Evolutionary conservation across 2,329 filamentous ascomycete species (phyloP), one percentile per base, ranked within the genome.

Genomic region (Incumbomyces delicatus): DNA sequence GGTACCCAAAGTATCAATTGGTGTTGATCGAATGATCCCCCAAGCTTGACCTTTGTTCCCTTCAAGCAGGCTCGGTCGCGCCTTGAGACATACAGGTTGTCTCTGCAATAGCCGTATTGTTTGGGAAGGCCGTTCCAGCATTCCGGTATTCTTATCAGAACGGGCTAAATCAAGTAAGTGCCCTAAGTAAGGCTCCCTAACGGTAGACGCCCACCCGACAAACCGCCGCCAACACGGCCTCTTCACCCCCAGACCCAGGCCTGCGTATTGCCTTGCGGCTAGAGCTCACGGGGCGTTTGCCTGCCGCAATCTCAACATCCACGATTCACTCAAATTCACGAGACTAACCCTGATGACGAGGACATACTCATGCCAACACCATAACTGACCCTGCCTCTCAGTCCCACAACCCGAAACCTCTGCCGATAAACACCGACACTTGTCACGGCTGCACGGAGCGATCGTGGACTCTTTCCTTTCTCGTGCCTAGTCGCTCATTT

Each of bases 401-500:
- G 22, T 27, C 22, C 22, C 22, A 27, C 22, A 27, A 27, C 22
- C 22, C 22, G n/a, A 27, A 4, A n/a, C 33, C 33, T 17, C 13
- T 5, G 4, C 33, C 33, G 33, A n/a, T 35, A n/a, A 35, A 6
- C 33, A n/a, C 33, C n/a, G n/a, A n/a, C n/a, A n/a, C n/a, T n/a
- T 35, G 33, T 11, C 13, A 29, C 11, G 11, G 27, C 14, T 11
- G 20, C 14, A 18, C 14, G 10, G 17, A 27, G 14, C 12, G 31
- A 29, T 45, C 42, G 33, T 38, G 42, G 38, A n/a, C 42, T 37
- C 42, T 45, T 37, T 38, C 42, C 34, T 45, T 38, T 45, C 34
- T 31, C 33, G 42, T 38, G 42, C 33, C 42, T 38, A 45, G 42
- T 45, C 42, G 17, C 42, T 45, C 42, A 37, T 45, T 45, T 38